phyloP scores from a whole-genome alignment of 164 flowering plant genomes.

The Liriodendron chinense region DNA sequence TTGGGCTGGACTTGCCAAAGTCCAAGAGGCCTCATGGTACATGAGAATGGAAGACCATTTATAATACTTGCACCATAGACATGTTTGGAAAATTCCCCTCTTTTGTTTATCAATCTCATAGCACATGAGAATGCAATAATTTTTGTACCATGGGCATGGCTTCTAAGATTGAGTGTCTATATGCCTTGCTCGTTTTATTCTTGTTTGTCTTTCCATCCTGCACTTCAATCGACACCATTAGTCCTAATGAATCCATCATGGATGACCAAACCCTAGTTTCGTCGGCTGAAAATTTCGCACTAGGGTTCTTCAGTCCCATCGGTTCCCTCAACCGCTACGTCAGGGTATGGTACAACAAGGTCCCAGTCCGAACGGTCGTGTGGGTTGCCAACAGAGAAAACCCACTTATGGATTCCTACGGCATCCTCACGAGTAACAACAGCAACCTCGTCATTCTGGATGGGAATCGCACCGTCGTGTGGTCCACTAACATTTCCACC shows the following conservation, averaged over 20 bases:
- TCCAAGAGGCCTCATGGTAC: no score
- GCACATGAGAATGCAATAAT: no score
- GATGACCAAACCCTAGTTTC: background rate
- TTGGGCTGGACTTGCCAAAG: no score
- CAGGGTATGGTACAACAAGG: slow-evolving; percentile 9
- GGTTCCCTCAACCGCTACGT: slow-evolving; percentile 3
- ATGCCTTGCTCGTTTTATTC: background rate
- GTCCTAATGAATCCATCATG: background rate
- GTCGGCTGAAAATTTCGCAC: background rate
- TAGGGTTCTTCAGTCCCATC: slow-evolving; percentile 12
- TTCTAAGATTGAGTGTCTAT: no score
- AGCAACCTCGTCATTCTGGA: slow-evolving; percentile 7
- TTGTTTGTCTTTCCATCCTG: background rate
- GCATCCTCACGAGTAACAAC: background rate
- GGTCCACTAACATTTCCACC: slow-evolving; percentile 26
- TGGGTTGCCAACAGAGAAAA: slow-evolving; percentile 12
- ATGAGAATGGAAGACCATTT: no score
- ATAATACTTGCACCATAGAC: no score
- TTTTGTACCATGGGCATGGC: no score
- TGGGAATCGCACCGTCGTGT: background rate
- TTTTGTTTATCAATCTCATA: no score
- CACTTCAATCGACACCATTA: background rate
- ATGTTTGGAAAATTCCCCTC: no score
- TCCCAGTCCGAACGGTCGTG: background rate
- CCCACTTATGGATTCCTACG: slow-evolving; percentile 5